A percentile compares a stretch with the other conserved stretches of the same genome.
phyloP scores from a whole-genome alignment of 257 asterid genomes.

The Lycium barbarum region DNA sequence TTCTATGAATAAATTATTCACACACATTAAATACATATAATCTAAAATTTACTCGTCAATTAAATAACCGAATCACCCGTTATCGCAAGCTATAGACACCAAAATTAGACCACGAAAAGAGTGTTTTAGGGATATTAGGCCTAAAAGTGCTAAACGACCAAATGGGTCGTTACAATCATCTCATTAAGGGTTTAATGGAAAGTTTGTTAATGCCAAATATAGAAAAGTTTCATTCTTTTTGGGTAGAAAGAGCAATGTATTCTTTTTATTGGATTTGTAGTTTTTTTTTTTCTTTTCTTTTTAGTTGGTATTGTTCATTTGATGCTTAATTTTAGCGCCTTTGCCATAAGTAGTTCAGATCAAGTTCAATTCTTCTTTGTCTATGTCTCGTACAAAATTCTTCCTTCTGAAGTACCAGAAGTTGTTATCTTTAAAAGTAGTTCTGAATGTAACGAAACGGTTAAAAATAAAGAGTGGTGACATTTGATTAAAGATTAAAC shows the following conservation, averaged over 20 bases:
- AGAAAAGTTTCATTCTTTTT: no score
- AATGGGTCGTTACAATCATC: no score
- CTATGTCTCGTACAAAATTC: not conserved
- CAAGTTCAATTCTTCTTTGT: not conserved
- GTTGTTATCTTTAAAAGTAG: not conserved
- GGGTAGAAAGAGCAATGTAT: not conserved
- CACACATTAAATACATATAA: no score
- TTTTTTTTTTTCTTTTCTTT: not conserved
- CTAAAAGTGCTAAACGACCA: no score
- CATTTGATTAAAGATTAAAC: conserved; percentile 16
- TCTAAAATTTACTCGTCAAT: no score
- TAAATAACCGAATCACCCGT: no score
- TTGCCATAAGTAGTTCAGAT: not conserved
- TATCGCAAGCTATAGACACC: no score
- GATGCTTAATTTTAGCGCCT: not conserved
- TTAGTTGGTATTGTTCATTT: not conserved
- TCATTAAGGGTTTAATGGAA: no score
- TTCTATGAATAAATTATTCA: no score
- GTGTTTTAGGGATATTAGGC: no score
- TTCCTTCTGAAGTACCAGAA: not conserved
- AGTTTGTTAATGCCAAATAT: no score
- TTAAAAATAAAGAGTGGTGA: not conserved
- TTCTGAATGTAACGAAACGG: not conserved
- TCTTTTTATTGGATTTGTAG: not conserved
- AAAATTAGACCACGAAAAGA: no score